Evolutionary conservation across 1,284 basidiomycete species (phyloP).

Genomic region (Cryptococcus sp.): DNA sequence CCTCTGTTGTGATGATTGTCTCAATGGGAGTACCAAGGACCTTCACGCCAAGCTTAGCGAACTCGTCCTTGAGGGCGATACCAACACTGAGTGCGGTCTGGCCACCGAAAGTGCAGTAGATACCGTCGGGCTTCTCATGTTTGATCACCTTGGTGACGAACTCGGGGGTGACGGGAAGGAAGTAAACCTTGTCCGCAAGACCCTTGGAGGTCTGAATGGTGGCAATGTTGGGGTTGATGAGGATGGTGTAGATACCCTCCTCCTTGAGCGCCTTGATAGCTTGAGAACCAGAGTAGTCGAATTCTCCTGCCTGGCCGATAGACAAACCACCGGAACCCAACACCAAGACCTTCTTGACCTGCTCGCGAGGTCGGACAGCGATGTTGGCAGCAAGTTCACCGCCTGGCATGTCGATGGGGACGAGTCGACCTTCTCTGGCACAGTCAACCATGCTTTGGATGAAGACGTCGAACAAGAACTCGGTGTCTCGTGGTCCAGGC

Average conservation of each 20-base stretch:
- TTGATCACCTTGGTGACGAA: slow-evolving; percentile 98
- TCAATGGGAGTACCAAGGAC: slow-evolving; percentile 96
- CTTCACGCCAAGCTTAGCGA: slow-evolving; percentile 78
- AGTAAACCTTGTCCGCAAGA: slow-evolving; percentile 98
- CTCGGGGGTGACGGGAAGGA: slow-evolving; percentile 95
- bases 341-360: slow-evolving; percentile 90
- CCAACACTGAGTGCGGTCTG: slow-evolving; percentile 97
- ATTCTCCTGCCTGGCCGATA: slow-evolving; percentile 98
- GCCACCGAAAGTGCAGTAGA: slow-evolving; percentile 97
- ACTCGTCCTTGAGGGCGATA: slow-evolving; percentile 96
- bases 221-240: slow-evolving; percentile 99
- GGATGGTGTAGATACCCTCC: slow-evolving; percentile 97
- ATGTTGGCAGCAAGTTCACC: slow-evolving; percentile 78
- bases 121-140: slow-evolving; percentile 97
- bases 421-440: slow-evolving; percentile 65
- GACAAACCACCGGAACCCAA: slow-evolving; percentile 97
- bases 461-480: slow-evolving; percentile 98
- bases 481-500: slow-evolving; percentile 97
- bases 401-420: slow-evolving; percentile 83
- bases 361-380: slow-evolving; percentile 67
- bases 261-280: slow-evolving; percentile 99
- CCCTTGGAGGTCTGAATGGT: slow-evolving; percentile 98
- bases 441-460: slow-evolving; percentile 82
- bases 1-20: slow-evolving; percentile 96
- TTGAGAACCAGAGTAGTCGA: slow-evolving; percentile 98